phyloP scores from a whole-genome alignment of 148 eudicot species.

The Amaranthus hypochondriacus region DNA sequence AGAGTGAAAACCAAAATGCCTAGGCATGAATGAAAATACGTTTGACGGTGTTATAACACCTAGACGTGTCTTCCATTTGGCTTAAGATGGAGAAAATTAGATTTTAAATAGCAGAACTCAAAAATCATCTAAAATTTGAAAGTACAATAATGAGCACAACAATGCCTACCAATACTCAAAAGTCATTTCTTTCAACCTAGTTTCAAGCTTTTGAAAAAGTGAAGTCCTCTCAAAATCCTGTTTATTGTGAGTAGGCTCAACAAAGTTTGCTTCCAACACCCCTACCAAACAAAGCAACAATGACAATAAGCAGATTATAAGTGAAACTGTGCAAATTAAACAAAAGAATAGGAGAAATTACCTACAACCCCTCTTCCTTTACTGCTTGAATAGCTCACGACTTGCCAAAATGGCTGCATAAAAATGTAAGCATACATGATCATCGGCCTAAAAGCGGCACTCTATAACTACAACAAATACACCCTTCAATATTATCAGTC shows the following conservation, averaged over 20 bases:
- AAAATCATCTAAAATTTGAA: no score
- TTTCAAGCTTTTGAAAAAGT: conserved; percentile 73
- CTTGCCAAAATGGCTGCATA: conserved; percentile 91
- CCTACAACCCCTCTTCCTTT: conserved; percentile 98
- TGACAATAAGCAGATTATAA: background rate
- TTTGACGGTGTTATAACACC: background rate
- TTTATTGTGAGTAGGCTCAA: conserved; percentile 81
- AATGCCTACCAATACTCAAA: conserved; percentile 75
- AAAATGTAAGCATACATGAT: conserved; percentile 14
- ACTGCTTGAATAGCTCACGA: conserved; percentile 45
- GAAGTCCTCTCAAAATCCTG: conserved; percentile 92
- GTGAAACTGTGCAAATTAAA: background rate
- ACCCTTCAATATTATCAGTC: no score
- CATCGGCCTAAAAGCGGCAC: background rate
- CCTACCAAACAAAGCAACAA: conserved; percentile 35
- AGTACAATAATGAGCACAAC: conserved; percentile 1
- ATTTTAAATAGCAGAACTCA: no score
- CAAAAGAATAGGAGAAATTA: conserved; percentile 23
- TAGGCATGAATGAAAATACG: background rate
- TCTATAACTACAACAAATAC: background rate
- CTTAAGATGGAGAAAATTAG: background rate
- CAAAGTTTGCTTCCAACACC: conserved; percentile 77
- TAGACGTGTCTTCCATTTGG: background rate
- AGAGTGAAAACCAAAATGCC: background rate
- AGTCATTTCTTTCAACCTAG: conserved; percentile 79